Base-by-base conservation (phyloP, 139 green algal species). In the Chlorella sp. region DNA sequence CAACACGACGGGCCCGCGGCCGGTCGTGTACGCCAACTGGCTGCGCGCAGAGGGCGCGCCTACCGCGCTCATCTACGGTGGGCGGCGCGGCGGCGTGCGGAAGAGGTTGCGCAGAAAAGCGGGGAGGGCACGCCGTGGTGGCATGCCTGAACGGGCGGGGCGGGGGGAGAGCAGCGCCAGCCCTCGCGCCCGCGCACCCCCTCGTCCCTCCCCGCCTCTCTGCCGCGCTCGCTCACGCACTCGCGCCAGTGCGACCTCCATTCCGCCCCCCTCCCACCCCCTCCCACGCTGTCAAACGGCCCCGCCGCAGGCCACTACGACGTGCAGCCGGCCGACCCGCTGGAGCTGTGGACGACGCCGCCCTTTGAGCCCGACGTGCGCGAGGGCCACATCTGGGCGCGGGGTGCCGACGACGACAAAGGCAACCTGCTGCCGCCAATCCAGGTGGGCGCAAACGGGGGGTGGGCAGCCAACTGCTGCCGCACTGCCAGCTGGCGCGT, bases 1-100 rank as follows among this genome's bases (percentile, higher is more conserved):
- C 14, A 61, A 59, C 5, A 94, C 86, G 1, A 58, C 73, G 27
- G 88, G 88, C 0, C 62, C 84, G 0, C 84, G 88, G 25, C 90
- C 90, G 23, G 79, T 87, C 14, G 90, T 95, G 56, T 95, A 91
- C 58, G 90, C 55, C 15, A 76, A 95, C 17, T 91, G 80, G 77
- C 43, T 90, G 41, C 64, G 75, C 38, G 82, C 77, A 9, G 35
- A 55, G 19, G 73, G 55, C 3, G 29, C 66, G 35, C 88, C 86
- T 17, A 94, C 90, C 5, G 79, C 89, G 0, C 81, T 95, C 21
- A 82, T 95, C 27, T 95, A 95, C 65, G 91, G 86, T 74, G 67
- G 23, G 64, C 23, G 27, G 8, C 7, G 21, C n/a, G 29, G n/a
- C n/a, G n/a, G n/a, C n/a, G n/a, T n/a, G n/a, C n/a, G n/a, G n/a